Evolutionary conservation across 2,329 filamentous ascomycete genomes (phyloP), one percentile per base, ranked within the genome.

Genomic region (Botrytis hyacinthi): DNA sequence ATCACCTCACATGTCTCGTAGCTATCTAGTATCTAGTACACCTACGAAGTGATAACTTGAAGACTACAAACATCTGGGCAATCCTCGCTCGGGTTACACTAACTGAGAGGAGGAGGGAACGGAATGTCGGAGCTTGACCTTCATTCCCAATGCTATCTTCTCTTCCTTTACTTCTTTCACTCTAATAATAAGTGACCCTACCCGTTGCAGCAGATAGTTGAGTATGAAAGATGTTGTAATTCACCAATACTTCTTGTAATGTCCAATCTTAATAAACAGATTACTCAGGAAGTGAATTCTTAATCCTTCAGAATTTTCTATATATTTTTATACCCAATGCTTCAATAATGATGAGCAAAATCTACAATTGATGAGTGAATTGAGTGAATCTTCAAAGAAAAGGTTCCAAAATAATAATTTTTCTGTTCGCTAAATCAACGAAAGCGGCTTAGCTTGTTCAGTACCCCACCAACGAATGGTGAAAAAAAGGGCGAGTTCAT

Each of bases 401-500:
- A 63, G n/a, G 10, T 46, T 46, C 40, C 40, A n/a, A 29, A 18
- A 54, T 54, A 29, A 40, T 4, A 4, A 16, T 61, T 37, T 37
- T n/a, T 61, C 37, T 61, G 37, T 44, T 44, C 44, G 63, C 32
- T 67, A 40, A 37, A n/a, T 3, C 46, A 3, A 4, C 9, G 12
- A 14, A 29, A 51, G 18, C 6, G 46, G 65, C 3, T 67, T 67
- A 67, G 46, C 65, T 18, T 4, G n/a, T 40, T 40, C 32, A 46
- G 65, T 40, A 42, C 66, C 66, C 66, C 66, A 68, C 66, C 66
- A 32, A 5, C 48, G 18, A 57, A 57, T 2, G 2, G 12, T 57
- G 51, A 26, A 22, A 46, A 46, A 54, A 68, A 68, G 35, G 35
- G n/a, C 35, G 35, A 68, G 66, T 68, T 42, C 66, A 57, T 57